Evolutionary conservation across 1,139 yeast species (phyloP).

Genomic region (Zygosaccharomyces pseudobailii): DNA sequence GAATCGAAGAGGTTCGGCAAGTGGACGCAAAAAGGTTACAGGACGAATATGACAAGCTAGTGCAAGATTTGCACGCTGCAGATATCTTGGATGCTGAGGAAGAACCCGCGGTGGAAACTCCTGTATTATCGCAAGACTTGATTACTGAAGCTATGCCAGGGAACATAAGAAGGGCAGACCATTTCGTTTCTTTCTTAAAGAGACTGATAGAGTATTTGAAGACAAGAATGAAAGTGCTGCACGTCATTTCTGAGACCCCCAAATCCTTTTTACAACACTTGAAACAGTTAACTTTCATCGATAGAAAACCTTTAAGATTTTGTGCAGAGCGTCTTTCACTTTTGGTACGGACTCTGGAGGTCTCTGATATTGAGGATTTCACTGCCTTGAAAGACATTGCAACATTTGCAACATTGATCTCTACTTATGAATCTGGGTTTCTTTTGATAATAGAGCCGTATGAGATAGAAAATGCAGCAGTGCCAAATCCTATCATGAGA

Average conservation of each 20-base stretch:
- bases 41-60: conserved; percentile 85
- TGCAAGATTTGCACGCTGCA: conserved; percentile 61
- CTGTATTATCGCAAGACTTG: conserved; percentile 78
- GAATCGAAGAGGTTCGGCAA: conserved; percentile 74
- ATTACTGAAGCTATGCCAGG: conserved; percentile 95
- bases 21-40: conserved; percentile 81
- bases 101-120: conserved; percentile 81
- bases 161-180: conserved; percentile 93
- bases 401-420: conserved; percentile 90
- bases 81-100: conserved; percentile 42
- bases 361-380: conserved; percentile 85
- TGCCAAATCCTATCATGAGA: conserved; percentile 94
- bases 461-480: conserved; percentile 95
- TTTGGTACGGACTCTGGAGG: conserved; percentile 81
- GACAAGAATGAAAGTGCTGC: conserved; percentile 95
- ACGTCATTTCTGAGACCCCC: conserved; percentile 96
- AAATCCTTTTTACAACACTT: conserved; percentile 85
- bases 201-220: conserved; percentile 90
- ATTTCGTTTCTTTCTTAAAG: conserved; percentile 86
- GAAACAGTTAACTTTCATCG: conserved; percentile 89
- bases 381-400: conserved; percentile 93
- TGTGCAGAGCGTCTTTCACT: conserved; percentile 89
- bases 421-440: conserved; percentile 93
- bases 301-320: conserved; percentile 81
- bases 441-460: conserved; percentile 89